Conservation (phyloP, 140 eudicot genomes). For the Oenanthe javanica region DNA sequence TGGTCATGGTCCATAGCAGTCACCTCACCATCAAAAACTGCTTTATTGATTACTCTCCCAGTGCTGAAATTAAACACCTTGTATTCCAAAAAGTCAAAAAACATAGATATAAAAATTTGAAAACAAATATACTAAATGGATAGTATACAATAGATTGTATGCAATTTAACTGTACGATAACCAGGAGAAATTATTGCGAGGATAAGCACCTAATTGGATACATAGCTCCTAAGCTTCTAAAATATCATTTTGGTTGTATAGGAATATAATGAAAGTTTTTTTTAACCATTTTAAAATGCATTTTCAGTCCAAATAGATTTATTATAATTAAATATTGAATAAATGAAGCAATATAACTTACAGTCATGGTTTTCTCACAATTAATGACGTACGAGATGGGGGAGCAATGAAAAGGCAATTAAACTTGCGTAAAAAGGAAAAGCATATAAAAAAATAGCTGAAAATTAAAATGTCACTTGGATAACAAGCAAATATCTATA, state of each 20-base stretch:
- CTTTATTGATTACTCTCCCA: constrained; percentile 66
- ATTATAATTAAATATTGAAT: no score
- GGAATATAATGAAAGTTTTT: neutral
- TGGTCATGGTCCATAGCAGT: constrained; percentile 98
- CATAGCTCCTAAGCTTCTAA: neutral
- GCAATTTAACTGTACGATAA: neutral
- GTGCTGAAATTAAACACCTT: constrained; percentile 98
- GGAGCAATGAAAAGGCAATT: neutral
- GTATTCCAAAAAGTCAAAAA: constrained; percentile 16
- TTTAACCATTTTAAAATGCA: neutral
- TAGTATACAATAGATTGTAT: neutral
- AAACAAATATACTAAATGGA: neutral
- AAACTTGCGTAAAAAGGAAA: neutral
- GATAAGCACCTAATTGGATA: neutral
- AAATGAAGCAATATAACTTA: neutral
- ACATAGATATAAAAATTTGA: constrained; percentile 5
- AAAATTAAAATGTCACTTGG: neutral
- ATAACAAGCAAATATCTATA: neutral
- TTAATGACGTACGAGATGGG: neutral
- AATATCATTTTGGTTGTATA: neutral
- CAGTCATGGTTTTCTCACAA: neutral
- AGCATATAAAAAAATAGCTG: no score
- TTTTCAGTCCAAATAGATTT: neutral
- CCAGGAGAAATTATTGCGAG: neutral
- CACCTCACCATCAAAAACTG: constrained; percentile 60